Evolutionary conservation across 2,329 filamentous ascomycete genomes (phyloP).

Genomic region (Penicillium sp.): DNA sequence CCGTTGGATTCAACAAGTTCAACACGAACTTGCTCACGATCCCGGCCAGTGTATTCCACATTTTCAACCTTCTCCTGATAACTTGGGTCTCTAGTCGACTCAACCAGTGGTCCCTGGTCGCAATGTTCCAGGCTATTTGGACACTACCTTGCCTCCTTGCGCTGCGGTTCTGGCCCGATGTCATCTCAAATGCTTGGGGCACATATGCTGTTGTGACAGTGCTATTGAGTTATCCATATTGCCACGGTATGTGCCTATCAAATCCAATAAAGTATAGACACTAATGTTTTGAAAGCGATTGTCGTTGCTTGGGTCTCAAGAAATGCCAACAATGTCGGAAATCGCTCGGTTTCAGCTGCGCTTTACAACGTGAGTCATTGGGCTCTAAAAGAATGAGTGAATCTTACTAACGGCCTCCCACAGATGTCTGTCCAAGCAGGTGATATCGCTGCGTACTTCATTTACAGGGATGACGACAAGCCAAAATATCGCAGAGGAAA

Average conservation of each 20-base stretch:
- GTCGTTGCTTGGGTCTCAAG: conserved; percentile 62
- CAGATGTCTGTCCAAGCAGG: conserved; percentile 34
- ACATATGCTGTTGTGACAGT: conserved; percentile 54
- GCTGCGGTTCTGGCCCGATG: conserved; percentile 48
- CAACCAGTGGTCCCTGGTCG: conserved; percentile 1
- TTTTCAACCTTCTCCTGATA: conserved; percentile 5
- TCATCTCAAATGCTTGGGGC: conserved; percentile 49
- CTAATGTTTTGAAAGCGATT: conserved; percentile 41
- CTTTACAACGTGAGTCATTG: conserved; percentile 54
- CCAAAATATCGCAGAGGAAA: conserved; percentile 58
- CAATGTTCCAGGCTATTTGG: conserved; percentile 49
- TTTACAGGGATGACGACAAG: conserved; percentile 54
- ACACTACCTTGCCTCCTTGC: conserved; percentile 60
- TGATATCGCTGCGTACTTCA: conserved; percentile 42
- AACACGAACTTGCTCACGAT: conserved; percentile 65
- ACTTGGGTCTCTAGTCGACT: conserved; percentile 6
- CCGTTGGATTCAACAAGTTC: conserved; percentile 62
- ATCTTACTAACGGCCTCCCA: conserved; percentile 5
- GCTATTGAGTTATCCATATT: conserved; percentile 58
- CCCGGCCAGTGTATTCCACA: conserved; percentile 27
- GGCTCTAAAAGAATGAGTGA: not conserved
- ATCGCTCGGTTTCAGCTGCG: conserved; percentile 61
- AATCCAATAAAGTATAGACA: not conserved
- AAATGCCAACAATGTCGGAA: conserved; percentile 64
- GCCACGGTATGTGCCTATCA: conserved; percentile 43